A percentile compares a stretch with the other conserved stretches of the same genome.
Evolutionary conservation across 164 flowering plant genomes (phyloP).

Genomic region (Magnolia changhungtana): DNA sequence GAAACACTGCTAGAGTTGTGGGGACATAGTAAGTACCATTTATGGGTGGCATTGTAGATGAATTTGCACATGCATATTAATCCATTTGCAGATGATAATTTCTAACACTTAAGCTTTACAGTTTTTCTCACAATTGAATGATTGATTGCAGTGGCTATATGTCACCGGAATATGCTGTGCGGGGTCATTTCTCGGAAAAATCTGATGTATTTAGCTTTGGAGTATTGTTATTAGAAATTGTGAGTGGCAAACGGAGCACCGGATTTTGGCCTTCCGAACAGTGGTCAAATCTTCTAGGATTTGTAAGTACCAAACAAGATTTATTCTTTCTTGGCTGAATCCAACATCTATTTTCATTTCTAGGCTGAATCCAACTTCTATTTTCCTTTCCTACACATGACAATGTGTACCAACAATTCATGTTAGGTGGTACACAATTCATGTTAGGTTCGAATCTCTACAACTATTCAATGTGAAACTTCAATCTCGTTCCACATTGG

Average conservation of each 20-base stretch:
- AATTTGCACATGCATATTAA: too few relatives aligned
- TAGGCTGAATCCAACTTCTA: too few relatives aligned
- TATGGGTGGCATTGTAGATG: not conserved
- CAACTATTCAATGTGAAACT: too few relatives aligned
- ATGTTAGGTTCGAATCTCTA: too few relatives aligned
- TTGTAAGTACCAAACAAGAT: not conserved
- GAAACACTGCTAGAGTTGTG: conserved; percentile 29
- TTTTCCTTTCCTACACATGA: too few relatives aligned
- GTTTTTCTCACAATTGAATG: not conserved
- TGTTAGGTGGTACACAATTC: too few relatives aligned
- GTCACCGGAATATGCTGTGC: conserved; percentile 13
- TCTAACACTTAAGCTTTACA: too few relatives aligned
- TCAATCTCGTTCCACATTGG: too few relatives aligned
- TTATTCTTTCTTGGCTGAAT: too few relatives aligned
- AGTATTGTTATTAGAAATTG: conserved; percentile 2
- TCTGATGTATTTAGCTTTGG: conserved; percentile 16
- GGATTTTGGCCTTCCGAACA: conserved; percentile 4
- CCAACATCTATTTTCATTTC: too few relatives aligned
- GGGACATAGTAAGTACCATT: conserved; percentile 30
- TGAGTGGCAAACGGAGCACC: conserved; percentile 13
- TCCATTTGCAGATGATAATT: too few relatives aligned
- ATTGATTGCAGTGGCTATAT: conserved; percentile 10
- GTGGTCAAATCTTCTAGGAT: conserved; percentile 8
- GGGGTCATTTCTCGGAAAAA: conserved; percentile 5
- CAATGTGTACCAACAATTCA: too few relatives aligned